phyloP scores from a whole-genome alignment of 768 basidiomycete genomes.

The Trametes sanguinea region DNA sequence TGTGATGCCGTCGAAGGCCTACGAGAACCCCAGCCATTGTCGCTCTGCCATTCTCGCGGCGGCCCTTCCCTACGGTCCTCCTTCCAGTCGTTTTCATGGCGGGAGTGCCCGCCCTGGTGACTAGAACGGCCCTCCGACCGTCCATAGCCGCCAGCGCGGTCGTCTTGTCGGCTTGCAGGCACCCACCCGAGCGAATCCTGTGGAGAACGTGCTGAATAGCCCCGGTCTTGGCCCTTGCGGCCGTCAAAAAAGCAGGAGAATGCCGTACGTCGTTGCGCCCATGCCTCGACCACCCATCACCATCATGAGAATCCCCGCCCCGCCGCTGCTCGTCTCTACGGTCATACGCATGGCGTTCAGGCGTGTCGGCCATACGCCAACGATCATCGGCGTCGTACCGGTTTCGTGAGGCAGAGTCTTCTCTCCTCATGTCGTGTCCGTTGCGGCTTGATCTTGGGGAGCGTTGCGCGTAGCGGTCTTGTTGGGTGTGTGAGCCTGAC shows the following conservation, averaged over 20 bases:
- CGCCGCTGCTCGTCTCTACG: slow-evolving; percentile 18
- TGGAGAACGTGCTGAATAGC: slow-evolving; percentile 9
- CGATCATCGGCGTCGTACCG: slow-evolving; percentile 49
- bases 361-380: slow-evolving; percentile 50
- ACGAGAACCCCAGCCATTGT: slow-evolving; percentile 37
- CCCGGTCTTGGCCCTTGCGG: not conserved
- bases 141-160: slow-evolving; percentile 17
- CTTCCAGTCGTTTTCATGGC: slow-evolving; percentile 41
- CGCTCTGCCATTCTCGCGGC: slow-evolving; percentile 40
- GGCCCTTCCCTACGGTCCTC: slow-evolving; percentile 44
- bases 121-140: slow-evolving; percentile 13
- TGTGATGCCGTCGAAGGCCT: slow-evolving; percentile 7
- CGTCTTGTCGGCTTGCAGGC: slow-evolving; percentile 13
- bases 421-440: slow-evolving; percentile 47
- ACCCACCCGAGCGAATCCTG: slow-evolving; percentile 18
- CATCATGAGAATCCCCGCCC: slow-evolving; percentile 16
- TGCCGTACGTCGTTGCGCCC: slow-evolving; percentile 19
- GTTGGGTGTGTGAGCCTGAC: slow-evolving; percentile 16
- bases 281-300: slow-evolving; percentile 16
- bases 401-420: slow-evolving; percentile 50
- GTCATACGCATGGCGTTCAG: slow-evolving; percentile 21
- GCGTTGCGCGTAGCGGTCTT: slow-evolving; percentile 37
- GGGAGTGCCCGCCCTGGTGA: slow-evolving; percentile 10
- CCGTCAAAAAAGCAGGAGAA: not conserved
- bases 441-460: slow-evolving; percentile 45